phyloP scores from a whole-genome alignment of 2,329 filamentous ascomycete species.

The Exophiala lecanii-corni region DNA sequence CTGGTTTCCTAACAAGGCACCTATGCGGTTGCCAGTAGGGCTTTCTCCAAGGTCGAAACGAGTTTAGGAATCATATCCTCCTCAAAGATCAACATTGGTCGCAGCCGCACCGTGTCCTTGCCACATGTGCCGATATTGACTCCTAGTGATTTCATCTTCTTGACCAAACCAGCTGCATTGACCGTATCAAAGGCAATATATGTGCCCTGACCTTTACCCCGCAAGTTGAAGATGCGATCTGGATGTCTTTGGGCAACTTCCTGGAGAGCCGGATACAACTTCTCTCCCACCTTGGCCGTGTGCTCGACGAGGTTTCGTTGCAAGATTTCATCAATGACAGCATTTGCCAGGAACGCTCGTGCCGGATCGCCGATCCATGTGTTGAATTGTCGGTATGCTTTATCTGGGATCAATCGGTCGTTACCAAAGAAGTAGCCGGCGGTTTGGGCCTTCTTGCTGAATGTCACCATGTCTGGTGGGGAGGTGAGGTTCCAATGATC shows the following conservation, averaged over 20 bases:
- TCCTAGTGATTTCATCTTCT: slow-evolving; percentile 70
- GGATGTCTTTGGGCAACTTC: slow-evolving; percentile 66
- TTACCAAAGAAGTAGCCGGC: slow-evolving; percentile 90
- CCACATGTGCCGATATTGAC: slow-evolving; percentile 84
- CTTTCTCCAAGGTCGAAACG: slow-evolving; percentile 70
- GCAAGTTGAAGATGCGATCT: slow-evolving; percentile 72
- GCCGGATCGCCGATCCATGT: slow-evolving; percentile 95
- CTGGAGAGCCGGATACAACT: slow-evolving; percentile 69
- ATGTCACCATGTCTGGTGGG: slow-evolving; percentile 90
- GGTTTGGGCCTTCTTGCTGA: slow-evolving; percentile 91
- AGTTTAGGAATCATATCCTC: slow-evolving; percentile 78
- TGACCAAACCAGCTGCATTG: slow-evolving; percentile 50
- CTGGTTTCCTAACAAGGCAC: too few species aligned
- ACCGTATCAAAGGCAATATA: slow-evolving; percentile 82
- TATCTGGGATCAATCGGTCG: slow-evolving; percentile 75
- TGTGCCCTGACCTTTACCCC: slow-evolving; percentile 82
- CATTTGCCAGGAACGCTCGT: slow-evolving; percentile 77
- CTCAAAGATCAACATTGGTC: slow-evolving; percentile 90
- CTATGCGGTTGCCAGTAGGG: too few species aligned
- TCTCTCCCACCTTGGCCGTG: slow-evolving; percentile 72
- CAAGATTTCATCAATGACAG: slow-evolving; percentile 77
- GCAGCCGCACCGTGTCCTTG: slow-evolving; percentile 65
- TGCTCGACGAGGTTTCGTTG: slow-evolving; percentile 70
- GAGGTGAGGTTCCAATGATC: slow-evolving; percentile 81
- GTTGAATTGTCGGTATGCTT: slow-evolving; percentile 94